Conservation (phyloP, 371 early-diverging fungal genomes). For the Zancudomyces culisetae region DNA sequence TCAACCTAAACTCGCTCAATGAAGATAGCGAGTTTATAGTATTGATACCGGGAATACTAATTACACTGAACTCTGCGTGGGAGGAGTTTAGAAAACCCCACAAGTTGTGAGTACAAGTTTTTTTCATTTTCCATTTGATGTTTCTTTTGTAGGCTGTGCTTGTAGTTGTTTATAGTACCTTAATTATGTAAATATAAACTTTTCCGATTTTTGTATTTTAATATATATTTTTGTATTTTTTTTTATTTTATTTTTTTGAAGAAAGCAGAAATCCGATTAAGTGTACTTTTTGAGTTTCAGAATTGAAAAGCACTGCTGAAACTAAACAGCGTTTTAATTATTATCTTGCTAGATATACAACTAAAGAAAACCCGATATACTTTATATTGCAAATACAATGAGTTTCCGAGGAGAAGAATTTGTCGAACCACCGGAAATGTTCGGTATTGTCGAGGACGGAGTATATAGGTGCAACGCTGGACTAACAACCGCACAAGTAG, state of each 20-base stretch:
- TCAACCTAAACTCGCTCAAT: background rate
- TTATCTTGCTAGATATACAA: background rate
- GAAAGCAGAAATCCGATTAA: too few relatives aligned
- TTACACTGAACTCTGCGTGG: background rate
- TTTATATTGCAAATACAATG: background rate
- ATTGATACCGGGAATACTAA: background rate
- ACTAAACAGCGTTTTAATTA: background rate
- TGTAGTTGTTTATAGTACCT: too few relatives aligned
- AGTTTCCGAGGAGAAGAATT: background rate
- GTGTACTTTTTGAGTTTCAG: too few relatives aligned
- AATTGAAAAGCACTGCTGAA: too few relatives aligned
- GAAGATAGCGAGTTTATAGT: background rate
- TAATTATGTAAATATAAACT: too few relatives aligned
- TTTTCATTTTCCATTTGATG: too few relatives aligned
- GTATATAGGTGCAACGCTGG: slow-evolving; percentile 58
- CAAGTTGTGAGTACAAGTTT: too few relatives aligned
- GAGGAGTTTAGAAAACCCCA: background rate
- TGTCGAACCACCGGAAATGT: slow-evolving; percentile 51
- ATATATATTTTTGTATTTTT: too few relatives aligned
- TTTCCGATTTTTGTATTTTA: too few relatives aligned
- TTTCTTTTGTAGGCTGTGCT: too few relatives aligned
- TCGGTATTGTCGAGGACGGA: slow-evolving; percentile 76
- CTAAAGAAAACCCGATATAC: background rate
- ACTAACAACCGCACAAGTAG: slow-evolving; percentile 25
- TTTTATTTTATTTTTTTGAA: too few relatives aligned